Percentiles rank a stretch among this genome's conserved stretches.
Evolutionary conservation across 495 filamentous ascomycete species (phyloP).

Genomic region (Penicillium coffeae): DNA sequence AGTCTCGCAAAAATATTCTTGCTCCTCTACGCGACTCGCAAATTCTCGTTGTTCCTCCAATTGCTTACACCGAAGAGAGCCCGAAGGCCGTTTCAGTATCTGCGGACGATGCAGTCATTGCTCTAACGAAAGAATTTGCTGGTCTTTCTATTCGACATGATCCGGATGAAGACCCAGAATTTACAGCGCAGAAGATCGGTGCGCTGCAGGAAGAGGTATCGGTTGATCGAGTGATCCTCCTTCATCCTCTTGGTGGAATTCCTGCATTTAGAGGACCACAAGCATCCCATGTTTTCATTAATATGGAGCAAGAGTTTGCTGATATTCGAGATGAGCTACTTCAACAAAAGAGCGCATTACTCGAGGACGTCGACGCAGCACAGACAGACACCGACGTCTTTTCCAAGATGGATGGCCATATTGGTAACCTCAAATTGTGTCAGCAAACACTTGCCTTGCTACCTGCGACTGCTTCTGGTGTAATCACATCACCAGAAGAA

Average conservation of each 20-base stretch:
- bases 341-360: constrained; percentile 14
- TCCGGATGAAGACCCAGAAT: constrained; percentile 44
- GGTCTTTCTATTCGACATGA: constrained; percentile 43
- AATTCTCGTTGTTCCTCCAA: constrained; percentile 70
- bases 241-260: constrained; percentile 86
- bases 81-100: constrained; percentile 52
- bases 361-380: constrained; percentile 5
- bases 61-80: constrained; percentile 61
- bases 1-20: constrained; percentile 58
- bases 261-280: constrained; percentile 64
- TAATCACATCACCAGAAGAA: constrained; percentile 82
- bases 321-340: constrained; percentile 60
- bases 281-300: constrained; percentile 84
- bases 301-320: constrained; percentile 85
- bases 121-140: constrained; percentile 69
- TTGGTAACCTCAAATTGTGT: constrained; percentile 70
- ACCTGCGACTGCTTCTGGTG: constrained; percentile 78
- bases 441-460: constrained; percentile 66
- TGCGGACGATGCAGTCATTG: constrained; percentile 65
- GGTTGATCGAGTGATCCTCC: constrained; percentile 81
- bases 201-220: constrained; percentile 53
- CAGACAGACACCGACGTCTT: constrained; percentile 41
- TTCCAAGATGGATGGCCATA: constrained; percentile 49
- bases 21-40: constrained; percentile 68
- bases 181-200: constrained; percentile 41